Conservation (phyloP, 2,329 filamentous ascomycete genomes). For the Phaeophleospora eucalypticola region DNA sequence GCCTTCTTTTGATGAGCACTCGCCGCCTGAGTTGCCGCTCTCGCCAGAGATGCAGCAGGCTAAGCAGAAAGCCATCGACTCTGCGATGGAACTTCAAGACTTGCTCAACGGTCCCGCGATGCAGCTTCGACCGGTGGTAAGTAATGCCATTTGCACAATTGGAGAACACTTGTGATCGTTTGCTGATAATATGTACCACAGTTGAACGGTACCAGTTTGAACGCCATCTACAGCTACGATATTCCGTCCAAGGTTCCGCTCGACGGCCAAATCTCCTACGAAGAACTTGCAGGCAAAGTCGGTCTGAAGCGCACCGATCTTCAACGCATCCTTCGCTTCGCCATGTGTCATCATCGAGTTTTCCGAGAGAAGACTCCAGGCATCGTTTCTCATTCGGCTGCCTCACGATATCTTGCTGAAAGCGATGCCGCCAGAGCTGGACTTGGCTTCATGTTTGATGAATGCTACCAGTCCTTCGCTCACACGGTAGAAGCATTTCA, state of each 20-base stretch:
- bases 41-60: neutral
- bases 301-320: neutral
- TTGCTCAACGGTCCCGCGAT: neutral
- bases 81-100: neutral
- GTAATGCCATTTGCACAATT: neutral
- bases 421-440: neutral
- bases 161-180: neutral
- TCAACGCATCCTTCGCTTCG: neutral
- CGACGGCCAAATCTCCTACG: conserved; percentile 1
- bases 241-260: neutral
- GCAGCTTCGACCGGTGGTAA: neutral
- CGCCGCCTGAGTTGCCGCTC: neutral
- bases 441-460: conserved; percentile 1
- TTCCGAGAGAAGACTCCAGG: neutral
- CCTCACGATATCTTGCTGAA: neutral
- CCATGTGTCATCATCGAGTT: neutral
- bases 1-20: conserved; percentile 1
- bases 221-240: neutral
- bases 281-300: neutral
- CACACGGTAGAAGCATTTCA: neutral
- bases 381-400: conserved; percentile 1
- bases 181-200: neutral
- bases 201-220: neutral
- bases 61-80: neutral
- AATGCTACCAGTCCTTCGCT: conserved; percentile 1